Evolutionary conservation across 495 filamentous ascomycete species (phyloP).

Genomic region (Penicillium fimorum): DNA sequence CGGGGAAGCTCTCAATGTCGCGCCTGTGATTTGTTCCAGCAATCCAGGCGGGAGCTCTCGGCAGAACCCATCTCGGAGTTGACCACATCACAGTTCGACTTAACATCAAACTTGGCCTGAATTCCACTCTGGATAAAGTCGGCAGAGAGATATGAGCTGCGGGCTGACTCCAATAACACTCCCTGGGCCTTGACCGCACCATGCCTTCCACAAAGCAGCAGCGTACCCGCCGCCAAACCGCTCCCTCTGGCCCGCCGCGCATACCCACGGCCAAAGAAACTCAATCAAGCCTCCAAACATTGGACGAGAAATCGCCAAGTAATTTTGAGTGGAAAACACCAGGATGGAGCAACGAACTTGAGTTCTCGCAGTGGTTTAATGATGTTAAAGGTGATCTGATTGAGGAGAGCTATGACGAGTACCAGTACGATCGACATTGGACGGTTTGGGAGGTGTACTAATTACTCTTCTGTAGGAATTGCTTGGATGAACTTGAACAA

Average conservation of each 20-base stretch:
- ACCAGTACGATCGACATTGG: conserved; percentile 57
- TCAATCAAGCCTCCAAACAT: conserved; percentile 21
- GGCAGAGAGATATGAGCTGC: conserved; percentile 15
- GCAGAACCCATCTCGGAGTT: conserved; percentile 36
- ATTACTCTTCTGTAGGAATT: conserved; percentile 52
- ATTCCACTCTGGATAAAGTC: conserved; percentile 1
- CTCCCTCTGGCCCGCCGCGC: conserved; percentile 39
- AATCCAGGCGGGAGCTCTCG: conserved; percentile 33
- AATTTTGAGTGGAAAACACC: conserved; percentile 13
- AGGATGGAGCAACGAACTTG: conserved; percentile 49
- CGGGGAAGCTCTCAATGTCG: conserved; percentile 20
- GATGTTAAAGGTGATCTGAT: conserved; percentile 64
- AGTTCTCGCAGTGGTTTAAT: conserved; percentile 63
- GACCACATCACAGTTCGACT: conserved; percentile 22
- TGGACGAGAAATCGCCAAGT: conserved; percentile 21
- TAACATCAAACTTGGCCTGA: conserved; percentile 2
- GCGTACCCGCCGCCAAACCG: conserved; percentile 45
- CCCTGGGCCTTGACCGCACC: conserved; percentile 16
- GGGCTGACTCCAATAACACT: background rate
- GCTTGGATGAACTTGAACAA: conserved; percentile 74
- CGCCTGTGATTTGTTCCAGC: conserved; percentile 28
- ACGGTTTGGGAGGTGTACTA: conserved; percentile 1
- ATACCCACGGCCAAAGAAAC: conserved; percentile 31
- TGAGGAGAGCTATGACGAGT: conserved; percentile 80
- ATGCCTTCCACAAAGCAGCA: conserved; percentile 32